Conservation (phyloP, 169 alveolate species). For the Cystoisospora suis region DNA sequence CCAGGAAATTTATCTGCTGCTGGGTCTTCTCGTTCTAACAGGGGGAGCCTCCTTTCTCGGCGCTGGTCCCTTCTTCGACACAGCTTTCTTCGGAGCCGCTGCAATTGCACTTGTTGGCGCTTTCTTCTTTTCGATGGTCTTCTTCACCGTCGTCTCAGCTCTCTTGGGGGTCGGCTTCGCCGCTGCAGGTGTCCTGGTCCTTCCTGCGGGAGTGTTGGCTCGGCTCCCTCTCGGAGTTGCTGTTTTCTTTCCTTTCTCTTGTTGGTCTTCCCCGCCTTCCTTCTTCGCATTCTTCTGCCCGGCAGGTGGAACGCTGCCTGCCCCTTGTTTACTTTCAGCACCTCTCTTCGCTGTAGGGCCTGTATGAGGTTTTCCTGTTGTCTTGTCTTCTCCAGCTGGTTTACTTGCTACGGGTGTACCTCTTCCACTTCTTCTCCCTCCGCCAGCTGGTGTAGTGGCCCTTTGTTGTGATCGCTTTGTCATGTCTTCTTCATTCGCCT, state of each 20-base stretch:
- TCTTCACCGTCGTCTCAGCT: background rate
- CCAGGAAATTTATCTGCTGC: background rate
- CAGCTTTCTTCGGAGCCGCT: background rate
- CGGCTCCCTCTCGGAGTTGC: background rate
- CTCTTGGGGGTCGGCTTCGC: too few relatives aligned
- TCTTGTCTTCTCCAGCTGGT: too few relatives aligned
- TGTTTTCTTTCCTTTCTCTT: background rate
- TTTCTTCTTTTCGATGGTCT: background rate
- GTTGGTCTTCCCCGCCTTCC: background rate
- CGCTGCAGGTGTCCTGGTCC: background rate
- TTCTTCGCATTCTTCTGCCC: background rate
- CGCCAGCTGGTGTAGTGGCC: background rate
- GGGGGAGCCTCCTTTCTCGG: too few relatives aligned
- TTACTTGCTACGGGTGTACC: too few relatives aligned
- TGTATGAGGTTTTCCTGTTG: background rate
- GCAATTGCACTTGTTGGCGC: background rate
- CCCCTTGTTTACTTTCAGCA: background rate
- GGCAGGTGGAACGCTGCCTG: background rate
- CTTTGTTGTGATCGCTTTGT: background rate
- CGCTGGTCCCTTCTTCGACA: background rate
- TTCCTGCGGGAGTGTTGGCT: background rate
- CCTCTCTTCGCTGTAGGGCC: background rate
- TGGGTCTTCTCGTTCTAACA: background rate
- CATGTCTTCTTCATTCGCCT: background rate
- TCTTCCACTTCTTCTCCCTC: too few relatives aligned